phyloP scores from a whole-genome alignment of 805 yeast species.

The Candida xyloterini region DNA sequence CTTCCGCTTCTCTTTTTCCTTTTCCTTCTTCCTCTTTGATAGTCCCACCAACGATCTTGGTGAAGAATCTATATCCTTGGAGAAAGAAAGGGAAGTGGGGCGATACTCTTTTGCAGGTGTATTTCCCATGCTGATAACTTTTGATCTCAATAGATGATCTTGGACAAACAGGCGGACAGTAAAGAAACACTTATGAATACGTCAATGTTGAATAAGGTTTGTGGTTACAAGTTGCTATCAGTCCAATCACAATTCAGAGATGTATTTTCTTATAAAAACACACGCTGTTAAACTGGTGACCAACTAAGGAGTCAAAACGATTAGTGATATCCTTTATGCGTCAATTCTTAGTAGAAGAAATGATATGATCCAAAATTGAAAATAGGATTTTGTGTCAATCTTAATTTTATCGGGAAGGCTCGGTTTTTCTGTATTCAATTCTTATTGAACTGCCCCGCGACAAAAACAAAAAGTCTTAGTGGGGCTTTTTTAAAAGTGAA shows the following conservation, averaged over 20 bases:
- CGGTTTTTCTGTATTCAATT: slow-evolving; percentile 5
- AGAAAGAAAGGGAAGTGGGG: slow-evolving; percentile 17
- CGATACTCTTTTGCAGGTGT: slow-evolving; percentile 27
- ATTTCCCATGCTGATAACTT: slow-evolving; percentile 22
- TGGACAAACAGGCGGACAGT: no score
- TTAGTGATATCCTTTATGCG: background rate
- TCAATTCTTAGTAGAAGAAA: background rate
- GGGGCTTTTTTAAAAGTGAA: background rate
- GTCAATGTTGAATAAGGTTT: no score
- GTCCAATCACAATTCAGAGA: background rate
- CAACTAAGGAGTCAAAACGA: no score
- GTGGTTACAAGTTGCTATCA: background rate
- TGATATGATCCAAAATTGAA: background rate
- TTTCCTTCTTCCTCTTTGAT: slow-evolving; percentile 34
- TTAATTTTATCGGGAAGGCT: slow-evolving; percentile 11
- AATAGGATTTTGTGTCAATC: slow-evolving; percentile 1
- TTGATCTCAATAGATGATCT: background rate
- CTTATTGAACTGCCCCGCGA: slow-evolving; percentile 3
- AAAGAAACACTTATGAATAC: no score
- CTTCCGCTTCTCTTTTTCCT: slow-evolving; percentile 53
- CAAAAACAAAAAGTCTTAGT: slow-evolving; percentile 1
- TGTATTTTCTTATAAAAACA: no score
- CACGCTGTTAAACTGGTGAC: no score
- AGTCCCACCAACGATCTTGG: slow-evolving; percentile 19
- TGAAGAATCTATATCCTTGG: slow-evolving; percentile 17